Conservation (phyloP, 345 rosid genomes). For the Raphanus sativus region DNA sequence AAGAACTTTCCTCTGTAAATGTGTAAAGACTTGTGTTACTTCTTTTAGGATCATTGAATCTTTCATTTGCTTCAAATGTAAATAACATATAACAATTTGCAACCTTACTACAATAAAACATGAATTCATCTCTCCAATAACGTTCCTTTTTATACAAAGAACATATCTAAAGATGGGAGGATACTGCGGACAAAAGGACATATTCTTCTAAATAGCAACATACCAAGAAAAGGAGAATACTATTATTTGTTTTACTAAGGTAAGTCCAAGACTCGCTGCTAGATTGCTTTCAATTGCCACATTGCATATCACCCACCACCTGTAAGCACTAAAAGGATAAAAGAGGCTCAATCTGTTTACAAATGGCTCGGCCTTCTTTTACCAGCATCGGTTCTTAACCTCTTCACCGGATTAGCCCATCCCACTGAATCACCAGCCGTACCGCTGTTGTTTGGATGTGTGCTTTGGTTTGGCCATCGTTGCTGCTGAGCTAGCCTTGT, state of each 20-base stretch:
- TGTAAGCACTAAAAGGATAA: constrained; percentile 2
- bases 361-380: constrained; percentile 90
- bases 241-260: constrained; percentile 8
- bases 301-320: neutral
- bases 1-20: constrained; percentile 31
- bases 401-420: constrained; percentile 99
- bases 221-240: constrained; percentile 6
- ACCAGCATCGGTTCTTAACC: constrained; percentile 90
- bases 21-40: constrained; percentile 17
- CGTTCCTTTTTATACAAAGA: constrained; percentile 14
- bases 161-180: neutral
- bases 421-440: constrained; percentile 61
- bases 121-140: neutral
- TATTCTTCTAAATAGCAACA: constrained; percentile 3
- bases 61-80: constrained; percentile 6
- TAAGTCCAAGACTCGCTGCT: constrained; percentile 15
- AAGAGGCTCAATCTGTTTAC: constrained; percentile 33
- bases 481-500: constrained; percentile 62
- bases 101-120: neutral
- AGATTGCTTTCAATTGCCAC: constrained; percentile 19
- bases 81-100: constrained; percentile 18
- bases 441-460: constrained; percentile 56
- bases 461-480: constrained; percentile 69
- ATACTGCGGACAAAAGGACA: constrained; percentile 19
- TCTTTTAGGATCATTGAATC: neutral